Percentiles rank a stretch among this genome's conserved stretches.
These are phyloP conservation scores for Lotmaria passim DNA, from an alignment of 208 protist genomes.

Conservation along the genomic window DNA sequence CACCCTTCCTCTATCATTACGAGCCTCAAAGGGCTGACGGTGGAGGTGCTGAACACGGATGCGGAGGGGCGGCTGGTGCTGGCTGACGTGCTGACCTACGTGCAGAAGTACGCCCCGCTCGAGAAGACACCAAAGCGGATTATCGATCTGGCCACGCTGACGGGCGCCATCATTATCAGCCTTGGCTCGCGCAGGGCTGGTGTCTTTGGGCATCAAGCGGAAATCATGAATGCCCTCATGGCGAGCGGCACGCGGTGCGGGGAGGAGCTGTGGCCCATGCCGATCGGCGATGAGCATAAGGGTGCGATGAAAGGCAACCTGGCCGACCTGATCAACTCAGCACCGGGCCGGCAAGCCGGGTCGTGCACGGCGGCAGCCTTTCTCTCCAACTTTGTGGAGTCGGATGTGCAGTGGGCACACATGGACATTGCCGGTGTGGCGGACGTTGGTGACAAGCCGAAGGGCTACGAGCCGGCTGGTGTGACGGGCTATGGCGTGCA, in stretches of 20 bases:
- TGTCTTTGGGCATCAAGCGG: conserved; percentile 58
- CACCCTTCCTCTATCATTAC: conserved; percentile 84
- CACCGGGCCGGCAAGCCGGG: conserved; percentile 58
- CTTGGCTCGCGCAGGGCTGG: conserved; percentile 83
- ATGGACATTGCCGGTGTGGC: conserved; percentile 84
- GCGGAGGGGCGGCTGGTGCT: conserved; percentile 93
- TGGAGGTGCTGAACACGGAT: conserved; percentile 93
- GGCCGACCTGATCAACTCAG: conserved; percentile 71
- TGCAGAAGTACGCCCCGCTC: conserved; percentile 71
- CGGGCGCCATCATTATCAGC: conserved; percentile 82
- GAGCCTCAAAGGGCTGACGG: conserved; percentile 77
- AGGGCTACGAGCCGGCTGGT: conserved; percentile 67
- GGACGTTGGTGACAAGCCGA: conserved; percentile 67
- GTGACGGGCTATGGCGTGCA: conserved; percentile 86
- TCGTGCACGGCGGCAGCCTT: conserved; percentile 89
- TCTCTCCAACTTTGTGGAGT: conserved; percentile 76
- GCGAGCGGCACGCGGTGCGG: conserved; percentile 52
- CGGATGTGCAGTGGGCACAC: conserved; percentile 70
- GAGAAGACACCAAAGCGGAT: conserved; percentile 64
- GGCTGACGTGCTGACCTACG: conserved; percentile 89
- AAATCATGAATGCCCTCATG: conserved; percentile 57
- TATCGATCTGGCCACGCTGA: conserved; percentile 92
- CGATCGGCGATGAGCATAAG: conserved; percentile 80
- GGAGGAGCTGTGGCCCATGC: conserved; percentile 90
- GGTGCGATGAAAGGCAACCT: conserved; percentile 72